Conservation (phyloP, 495 filamentous ascomycete species). For the Penicillium ucsense region DNA sequence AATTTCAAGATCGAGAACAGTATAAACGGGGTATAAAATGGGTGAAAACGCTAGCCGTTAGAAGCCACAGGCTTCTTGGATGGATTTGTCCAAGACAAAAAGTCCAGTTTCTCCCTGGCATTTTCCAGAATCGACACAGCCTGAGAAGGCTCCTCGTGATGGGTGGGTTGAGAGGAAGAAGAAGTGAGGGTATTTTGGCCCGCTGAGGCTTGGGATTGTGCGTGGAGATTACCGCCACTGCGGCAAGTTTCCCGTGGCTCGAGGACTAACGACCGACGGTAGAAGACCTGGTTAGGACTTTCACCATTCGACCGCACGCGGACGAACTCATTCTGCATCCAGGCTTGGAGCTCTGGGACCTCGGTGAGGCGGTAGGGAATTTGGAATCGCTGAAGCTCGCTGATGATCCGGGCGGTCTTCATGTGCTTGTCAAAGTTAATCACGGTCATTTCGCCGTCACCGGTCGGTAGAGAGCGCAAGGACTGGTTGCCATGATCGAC, state of each 20-base stretch:
- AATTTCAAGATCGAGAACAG: background rate
- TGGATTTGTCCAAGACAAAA: slow-evolving; percentile 44
- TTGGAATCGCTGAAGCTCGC: slow-evolving; percentile 93
- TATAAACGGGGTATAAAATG: slow-evolving; percentile 3
- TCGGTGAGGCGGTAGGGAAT: slow-evolving; percentile 83
- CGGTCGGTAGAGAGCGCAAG: slow-evolving; percentile 34
- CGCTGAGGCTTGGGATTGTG: slow-evolving; percentile 4
- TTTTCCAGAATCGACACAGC: slow-evolving; percentile 39
- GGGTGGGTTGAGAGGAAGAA: too few species aligned
- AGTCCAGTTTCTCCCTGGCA: slow-evolving; percentile 47
- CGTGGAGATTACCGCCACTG: slow-evolving; percentile 8
- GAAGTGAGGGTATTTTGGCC: too few species aligned
- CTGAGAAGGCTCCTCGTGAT: too few species aligned
- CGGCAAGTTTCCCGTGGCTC: slow-evolving; percentile 61
- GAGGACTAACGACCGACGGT: slow-evolving; percentile 77
- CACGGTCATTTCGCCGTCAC: slow-evolving; percentile 57
- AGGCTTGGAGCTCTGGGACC: slow-evolving; percentile 84
- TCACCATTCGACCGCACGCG: slow-evolving; percentile 73
- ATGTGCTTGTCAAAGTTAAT: slow-evolving; percentile 99
- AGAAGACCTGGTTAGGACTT: slow-evolving; percentile 67
- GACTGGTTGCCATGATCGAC: slow-evolving; percentile 90
- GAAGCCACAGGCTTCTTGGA: slow-evolving; percentile 41
- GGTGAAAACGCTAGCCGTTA: slow-evolving; percentile 22
- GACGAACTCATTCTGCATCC: slow-evolving; percentile 78
- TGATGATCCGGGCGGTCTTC: slow-evolving; percentile 89